Evolutionary conservation across 768 basidiomycete genomes (phyloP), one percentile per base, ranked within the genome.

Genomic region (Mycena olivaceomarginata): DNA sequence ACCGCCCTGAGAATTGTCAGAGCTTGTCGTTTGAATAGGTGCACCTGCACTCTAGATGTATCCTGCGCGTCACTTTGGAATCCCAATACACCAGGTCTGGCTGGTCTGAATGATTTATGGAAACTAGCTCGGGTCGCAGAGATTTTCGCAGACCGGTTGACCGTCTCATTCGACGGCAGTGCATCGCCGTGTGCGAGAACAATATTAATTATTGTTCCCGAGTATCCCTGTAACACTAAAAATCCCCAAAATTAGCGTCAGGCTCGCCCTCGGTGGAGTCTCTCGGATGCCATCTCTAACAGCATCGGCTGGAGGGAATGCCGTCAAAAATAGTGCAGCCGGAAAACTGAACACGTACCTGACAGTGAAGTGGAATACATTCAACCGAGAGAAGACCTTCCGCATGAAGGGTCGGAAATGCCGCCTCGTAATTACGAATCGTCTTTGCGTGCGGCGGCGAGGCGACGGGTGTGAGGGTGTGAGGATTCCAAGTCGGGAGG

Each of bases 1-100:
- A 66, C 43, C 45, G 64, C 64, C 64, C 45, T 66, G 48, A 66
- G 65, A 67, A 67, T 67, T 67, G 65, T 67, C 65, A 67, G 46
- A 67, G 65, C 46, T 67, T 67, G 65, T 67, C 65, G 48, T 67
- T 51, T 67, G 65, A 67, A 67, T 67, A 67, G 65, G 65, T 67
- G 65, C 65, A 67, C 65, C 65, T 67, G 65, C 65, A 67, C 65
- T 67, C 65, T 67, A 67, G 65, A 67, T 67, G 65, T 67, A 67
- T 67, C 48, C 65, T 67, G 65, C 46, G 48, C 46, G 65, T 67
- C 65, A 67, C 65, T 67, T 67, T 64, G 51, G 65, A 67, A 67
- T 67, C 65, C 45, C 65, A 67, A 51, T 67, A 67, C 65, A 43
- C n/a, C 65, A 67, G 65, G 65, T 67, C 65, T 51, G 65, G 65